Evolutionary conservation across 2,329 filamentous ascomycete species (phyloP).

Genomic region (Penicillium occitanis): DNA sequence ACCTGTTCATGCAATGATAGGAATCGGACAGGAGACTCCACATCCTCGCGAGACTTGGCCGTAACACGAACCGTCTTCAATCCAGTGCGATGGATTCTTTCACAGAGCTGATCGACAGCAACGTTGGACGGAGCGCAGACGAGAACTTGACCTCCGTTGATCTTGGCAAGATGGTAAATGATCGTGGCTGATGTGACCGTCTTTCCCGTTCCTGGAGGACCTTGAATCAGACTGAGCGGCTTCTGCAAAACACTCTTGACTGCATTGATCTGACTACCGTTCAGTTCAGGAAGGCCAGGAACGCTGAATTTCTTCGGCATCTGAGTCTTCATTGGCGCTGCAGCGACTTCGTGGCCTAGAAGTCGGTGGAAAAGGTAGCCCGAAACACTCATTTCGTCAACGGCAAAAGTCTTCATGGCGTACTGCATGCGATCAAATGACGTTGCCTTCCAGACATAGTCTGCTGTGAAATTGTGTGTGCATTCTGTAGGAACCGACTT

Average conservation of each 20-base stretch:
- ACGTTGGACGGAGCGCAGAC: constrained; percentile 98
- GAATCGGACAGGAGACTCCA: constrained; percentile 97
- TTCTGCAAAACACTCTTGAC: constrained; percentile 94
- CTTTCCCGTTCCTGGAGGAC: constrained; percentile 95
- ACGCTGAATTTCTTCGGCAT: constrained; percentile 97
- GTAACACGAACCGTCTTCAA: constrained; percentile 96
- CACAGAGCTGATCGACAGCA: constrained; percentile 95
- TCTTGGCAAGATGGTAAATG: constrained; percentile 95
- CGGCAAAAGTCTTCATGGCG: constrained; percentile 98
- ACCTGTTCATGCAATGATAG: constrained; percentile 95
- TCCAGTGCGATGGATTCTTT: constrained; percentile 90
- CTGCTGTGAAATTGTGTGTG: constrained; percentile 95
- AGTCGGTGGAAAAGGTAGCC: constrained; percentile 98
- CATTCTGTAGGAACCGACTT: constrained; percentile 95
- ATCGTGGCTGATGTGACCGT: constrained; percentile 98
- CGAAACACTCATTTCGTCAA: constrained; percentile 97
- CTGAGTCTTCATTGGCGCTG: constrained; percentile 91
- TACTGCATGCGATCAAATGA: constrained; percentile 99
- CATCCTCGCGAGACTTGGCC: constrained; percentile 98
- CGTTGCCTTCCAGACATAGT: constrained; percentile 99
- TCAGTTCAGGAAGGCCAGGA: constrained; percentile 88
- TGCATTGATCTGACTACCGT: constrained; percentile 91
- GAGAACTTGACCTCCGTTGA: constrained; percentile 89
- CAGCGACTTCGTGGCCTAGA: constrained; percentile 89
- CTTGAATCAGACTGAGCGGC: constrained; percentile 92